Evolutionary conservation across 345 rosid species (phyloP).

Genomic region (Hibiscus trionum): DNA sequence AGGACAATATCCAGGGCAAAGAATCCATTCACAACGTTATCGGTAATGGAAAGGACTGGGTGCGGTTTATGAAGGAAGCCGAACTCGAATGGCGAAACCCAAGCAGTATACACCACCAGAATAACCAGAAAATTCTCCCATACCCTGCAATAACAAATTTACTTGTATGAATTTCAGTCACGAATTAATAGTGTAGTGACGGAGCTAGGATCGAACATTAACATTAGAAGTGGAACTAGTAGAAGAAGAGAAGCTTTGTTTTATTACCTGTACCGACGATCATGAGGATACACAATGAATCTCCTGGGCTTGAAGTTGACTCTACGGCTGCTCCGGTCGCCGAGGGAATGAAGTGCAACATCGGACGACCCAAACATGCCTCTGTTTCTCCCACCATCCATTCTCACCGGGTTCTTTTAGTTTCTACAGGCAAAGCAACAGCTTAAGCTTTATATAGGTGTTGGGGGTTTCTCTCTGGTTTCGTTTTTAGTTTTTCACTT

Average conservation of each 20-base stretch:
- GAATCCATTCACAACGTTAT: conserved; percentile 81
- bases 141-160: conserved; percentile 33
- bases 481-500: background rate
- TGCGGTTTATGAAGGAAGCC: conserved; percentile 64
- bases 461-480: background rate
- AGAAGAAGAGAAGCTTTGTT: background rate
- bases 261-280: conserved; percentile 68
- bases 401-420: no score
- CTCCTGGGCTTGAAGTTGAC: conserved; percentile 37
- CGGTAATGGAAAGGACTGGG: conserved; percentile 47
- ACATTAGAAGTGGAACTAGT: no score
- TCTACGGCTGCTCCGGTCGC: conserved; percentile 71
- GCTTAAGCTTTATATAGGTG: background rate
- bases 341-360: conserved; percentile 78
- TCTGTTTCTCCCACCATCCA: conserved; percentile 10
- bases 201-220: no score
- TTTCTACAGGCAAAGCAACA: background rate
- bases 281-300: conserved; percentile 65
- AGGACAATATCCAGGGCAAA: conserved; percentile 72
- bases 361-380: conserved; percentile 45
- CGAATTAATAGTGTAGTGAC: no score
- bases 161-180: no score
- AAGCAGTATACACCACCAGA: conserved; percentile 76
- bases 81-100: conserved; percentile 92
- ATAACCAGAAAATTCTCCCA: conserved; percentile 73